Evolutionary conservation across 345 rosid species (phyloP).

Genomic region (Linum tenue): DNA sequence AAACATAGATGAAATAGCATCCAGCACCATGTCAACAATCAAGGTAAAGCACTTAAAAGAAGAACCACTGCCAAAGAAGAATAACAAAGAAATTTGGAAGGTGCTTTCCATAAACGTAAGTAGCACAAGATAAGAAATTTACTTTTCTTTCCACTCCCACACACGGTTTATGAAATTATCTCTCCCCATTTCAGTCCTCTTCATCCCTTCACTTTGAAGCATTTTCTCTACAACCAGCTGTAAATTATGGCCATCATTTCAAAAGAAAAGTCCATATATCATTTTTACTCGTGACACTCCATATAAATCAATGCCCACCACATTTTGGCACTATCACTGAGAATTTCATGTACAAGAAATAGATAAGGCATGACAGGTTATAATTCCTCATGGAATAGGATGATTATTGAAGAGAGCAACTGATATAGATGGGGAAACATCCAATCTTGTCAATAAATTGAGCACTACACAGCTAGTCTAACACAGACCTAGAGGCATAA

Average conservation of each 20-base stretch:
- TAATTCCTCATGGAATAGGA: neutral
- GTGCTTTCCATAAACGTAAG: neutral
- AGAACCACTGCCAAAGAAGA: neutral
- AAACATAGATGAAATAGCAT: neutral
- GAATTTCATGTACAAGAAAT: neutral
- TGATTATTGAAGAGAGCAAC: conserved; percentile 23
- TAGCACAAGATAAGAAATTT: conserved; percentile 15
- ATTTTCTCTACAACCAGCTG: conserved; percentile 76
- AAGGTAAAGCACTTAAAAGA: too few species aligned
- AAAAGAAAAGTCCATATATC: neutral
- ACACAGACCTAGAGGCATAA: neutral
- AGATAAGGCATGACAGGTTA: neutral
- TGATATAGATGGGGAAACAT: conserved; percentile 19
- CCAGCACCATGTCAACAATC: conserved; percentile 6
- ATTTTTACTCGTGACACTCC: neutral
- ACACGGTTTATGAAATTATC: conserved; percentile 83
- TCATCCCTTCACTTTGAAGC: conserved; percentile 87
- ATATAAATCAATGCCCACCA: neutral
- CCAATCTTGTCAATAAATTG: conserved; percentile 14
- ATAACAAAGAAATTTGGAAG: neutral
- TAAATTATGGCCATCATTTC: neutral
- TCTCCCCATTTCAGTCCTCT: conserved; percentile 69
- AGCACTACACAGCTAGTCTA: neutral
- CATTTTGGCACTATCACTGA: neutral
- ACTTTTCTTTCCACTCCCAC: conserved; percentile 99